These are phyloP conservation scores for Lactifluus pinguis DNA, from an alignment of 768 basidiomycete genomes.

Conservation along the genomic window DNA sequence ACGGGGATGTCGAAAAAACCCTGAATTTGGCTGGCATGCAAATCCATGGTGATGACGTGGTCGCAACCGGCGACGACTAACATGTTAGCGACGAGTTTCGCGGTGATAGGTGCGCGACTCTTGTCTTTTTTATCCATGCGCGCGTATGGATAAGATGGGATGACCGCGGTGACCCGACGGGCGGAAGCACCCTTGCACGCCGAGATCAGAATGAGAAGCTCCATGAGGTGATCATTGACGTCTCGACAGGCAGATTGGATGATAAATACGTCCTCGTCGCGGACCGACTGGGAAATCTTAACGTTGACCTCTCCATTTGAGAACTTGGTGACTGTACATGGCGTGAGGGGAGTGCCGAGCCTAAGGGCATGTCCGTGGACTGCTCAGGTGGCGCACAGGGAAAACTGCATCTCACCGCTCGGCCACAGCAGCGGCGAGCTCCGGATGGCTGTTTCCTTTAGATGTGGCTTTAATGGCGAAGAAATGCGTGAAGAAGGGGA, in stretches of 20 bases:
- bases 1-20: slow-evolving; percentile 99
- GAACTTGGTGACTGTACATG: slow-evolving; percentile 80
- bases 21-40: slow-evolving; percentile 96
- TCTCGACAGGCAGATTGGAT: slow-evolving; percentile 85
- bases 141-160: slow-evolving; percentile 96
- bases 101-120: slow-evolving; percentile 91
- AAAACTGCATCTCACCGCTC: slow-evolving; percentile 78
- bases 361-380: slow-evolving; percentile 48
- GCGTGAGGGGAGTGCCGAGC: slow-evolving; percentile 80
- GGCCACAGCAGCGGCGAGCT: slow-evolving; percentile 91
- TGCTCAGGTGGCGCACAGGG: slow-evolving; percentile 26
- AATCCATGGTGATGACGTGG: slow-evolving; percentile 98
- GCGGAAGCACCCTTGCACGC: slow-evolving; percentile 97
- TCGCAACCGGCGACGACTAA: slow-evolving; percentile 93
- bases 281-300: slow-evolving; percentile 89
- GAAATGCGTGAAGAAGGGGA: background rate
- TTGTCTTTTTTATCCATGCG: slow-evolving; percentile 98
- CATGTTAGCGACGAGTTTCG: slow-evolving; percentile 98
- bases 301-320: slow-evolving; percentile 94
- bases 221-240: slow-evolving; percentile 96
- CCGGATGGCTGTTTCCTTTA: slow-evolving; percentile 93
- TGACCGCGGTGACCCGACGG: slow-evolving; percentile 90
- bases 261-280: slow-evolving; percentile 98
- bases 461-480: slow-evolving; percentile 15
- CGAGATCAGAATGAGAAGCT: slow-evolving; percentile 96